Percentiles rank a stretch among this genome's conserved stretches.
phyloP scores from a whole-genome alignment of 345 rosid species.

The Eucalyptus tenuipes region DNA sequence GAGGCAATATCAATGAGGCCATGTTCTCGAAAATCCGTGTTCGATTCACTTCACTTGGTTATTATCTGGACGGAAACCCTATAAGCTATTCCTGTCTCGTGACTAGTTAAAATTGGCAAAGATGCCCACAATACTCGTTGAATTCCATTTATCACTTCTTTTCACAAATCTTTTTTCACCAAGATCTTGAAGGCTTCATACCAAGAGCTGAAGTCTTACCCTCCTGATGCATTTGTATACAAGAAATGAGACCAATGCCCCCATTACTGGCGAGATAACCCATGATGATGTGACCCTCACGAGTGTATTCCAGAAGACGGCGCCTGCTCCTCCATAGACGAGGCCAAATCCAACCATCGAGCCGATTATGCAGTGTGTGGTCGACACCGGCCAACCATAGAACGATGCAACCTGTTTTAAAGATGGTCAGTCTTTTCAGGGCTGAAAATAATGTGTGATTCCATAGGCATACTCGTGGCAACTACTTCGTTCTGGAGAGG shows the following conservation, averaged over 20 bases:
- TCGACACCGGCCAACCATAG: constrained; percentile 88
- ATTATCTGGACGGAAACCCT: not conserved
- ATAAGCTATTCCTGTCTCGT: not conserved
- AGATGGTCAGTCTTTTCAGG: not conserved
- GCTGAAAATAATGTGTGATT: not conserved
- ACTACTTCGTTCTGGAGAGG: not conserved
- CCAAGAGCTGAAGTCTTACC: constrained; percentile 31
- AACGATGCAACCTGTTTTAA: constrained; percentile 66
- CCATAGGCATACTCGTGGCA: not conserved
- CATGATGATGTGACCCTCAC: constrained; percentile 83
- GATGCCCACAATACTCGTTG: not conserved
- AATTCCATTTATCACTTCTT: not conserved
- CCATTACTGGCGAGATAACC: constrained; percentile 79
- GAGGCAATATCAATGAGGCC: not conserved
- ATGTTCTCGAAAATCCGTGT: too few species aligned
- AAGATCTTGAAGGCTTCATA: not conserved
- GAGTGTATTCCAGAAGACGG: constrained; percentile 85
- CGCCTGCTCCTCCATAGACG: constrained; percentile 77
- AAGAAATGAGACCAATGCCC: constrained; percentile 70
- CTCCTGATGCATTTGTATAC: constrained; percentile 91
- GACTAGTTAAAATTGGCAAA: not conserved
- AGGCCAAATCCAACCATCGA: constrained; percentile 96
- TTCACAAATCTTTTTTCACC: not conserved
- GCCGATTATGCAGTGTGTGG: constrained; percentile 86
- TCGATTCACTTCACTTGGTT: not conserved